Percentiles rank a stretch among this genome's conserved stretches.
These are phyloP conservation scores for Thinopyrum elongatum DNA, from an alignment of 176 grass and related monocot genomes.

Conservation along the genomic window DNA sequence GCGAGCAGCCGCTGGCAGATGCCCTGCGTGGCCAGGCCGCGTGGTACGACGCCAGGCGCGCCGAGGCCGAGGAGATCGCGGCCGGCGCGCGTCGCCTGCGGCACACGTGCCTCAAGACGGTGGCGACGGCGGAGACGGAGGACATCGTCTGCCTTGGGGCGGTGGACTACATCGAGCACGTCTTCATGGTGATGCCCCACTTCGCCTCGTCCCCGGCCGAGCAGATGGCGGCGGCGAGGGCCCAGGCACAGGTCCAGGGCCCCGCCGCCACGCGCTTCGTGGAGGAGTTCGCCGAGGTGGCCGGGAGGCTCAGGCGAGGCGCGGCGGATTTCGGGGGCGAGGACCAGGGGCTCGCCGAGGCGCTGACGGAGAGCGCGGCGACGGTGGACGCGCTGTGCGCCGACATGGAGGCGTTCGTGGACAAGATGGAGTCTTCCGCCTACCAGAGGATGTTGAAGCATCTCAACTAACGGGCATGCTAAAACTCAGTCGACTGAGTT, in stretches of 20 bases:
- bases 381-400: not conserved
- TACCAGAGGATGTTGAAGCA: not conserved
- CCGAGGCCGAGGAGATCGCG: not conserved
- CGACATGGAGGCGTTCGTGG: not conserved
- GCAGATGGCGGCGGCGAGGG: not conserved
- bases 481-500: no score
- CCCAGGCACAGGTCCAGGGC: fast-evolving
- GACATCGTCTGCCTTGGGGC: not conserved
- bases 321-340: not conserved
- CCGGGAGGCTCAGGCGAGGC: not conserved
- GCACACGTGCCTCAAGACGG: not conserved
- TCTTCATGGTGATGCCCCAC: not conserved
- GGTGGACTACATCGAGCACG: not conserved
- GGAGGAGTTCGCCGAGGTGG: not conserved
- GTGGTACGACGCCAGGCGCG: not conserved
- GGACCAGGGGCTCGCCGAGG: not conserved
- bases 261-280: not conserved
- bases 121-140: not conserved
- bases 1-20: not conserved
- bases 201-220: not conserved
- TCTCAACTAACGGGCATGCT: not conserved
- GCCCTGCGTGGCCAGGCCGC: not conserved
- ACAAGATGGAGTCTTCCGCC: not conserved
- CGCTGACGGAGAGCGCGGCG: not conserved
- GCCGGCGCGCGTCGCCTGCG: not conserved